Conservation (phyloP, 768 basidiomycete genomes). For the Leucosporidium scottii region DNA sequence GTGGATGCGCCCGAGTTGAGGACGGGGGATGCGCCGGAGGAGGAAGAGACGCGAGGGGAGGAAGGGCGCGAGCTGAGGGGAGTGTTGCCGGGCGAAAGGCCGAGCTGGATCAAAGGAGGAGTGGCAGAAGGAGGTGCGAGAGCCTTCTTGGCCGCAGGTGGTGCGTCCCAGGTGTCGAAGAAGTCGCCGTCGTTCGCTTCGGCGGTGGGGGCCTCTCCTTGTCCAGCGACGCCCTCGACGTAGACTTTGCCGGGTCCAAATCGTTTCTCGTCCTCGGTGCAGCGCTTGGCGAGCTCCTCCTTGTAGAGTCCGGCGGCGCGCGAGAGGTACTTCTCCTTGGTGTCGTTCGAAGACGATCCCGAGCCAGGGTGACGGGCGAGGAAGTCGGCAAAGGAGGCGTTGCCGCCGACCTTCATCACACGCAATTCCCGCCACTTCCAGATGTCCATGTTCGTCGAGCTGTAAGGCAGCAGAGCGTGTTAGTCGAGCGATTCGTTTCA, state of each 20-base stretch:
- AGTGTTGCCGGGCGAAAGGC: conserved; percentile 43
- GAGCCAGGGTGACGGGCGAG: conserved; percentile 77
- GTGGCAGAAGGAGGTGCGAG: conserved; percentile 43
- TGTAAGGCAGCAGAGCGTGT: conserved; percentile 39
- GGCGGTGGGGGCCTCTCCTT: neutral
- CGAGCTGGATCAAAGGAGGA: conserved; percentile 28
- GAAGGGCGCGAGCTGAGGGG: conserved; percentile 14
- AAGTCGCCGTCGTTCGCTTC: conserved; percentile 71
- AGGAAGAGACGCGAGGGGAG: conserved; percentile 2
- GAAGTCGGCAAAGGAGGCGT: conserved; percentile 76
- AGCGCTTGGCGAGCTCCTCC: conserved; percentile 74
- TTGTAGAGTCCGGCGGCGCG: conserved; percentile 80
- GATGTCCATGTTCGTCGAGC: conserved; percentile 91
- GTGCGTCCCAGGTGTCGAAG: conserved; percentile 94
- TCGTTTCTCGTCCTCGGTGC: conserved; percentile 58
- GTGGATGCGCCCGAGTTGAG: conserved; percentile 10
- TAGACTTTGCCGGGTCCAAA: conserved; percentile 29
- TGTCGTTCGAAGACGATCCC: conserved; percentile 50
- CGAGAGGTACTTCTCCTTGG: conserved; percentile 83
- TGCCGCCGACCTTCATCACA: conserved; percentile 94
- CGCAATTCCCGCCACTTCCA: conserved; percentile 89
- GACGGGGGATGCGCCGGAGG: conserved; percentile 9
- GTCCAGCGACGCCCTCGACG: conserved; percentile 18
- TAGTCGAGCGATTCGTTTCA: conserved; percentile 44
- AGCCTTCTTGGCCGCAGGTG: conserved; percentile 45